phyloP scores from a whole-genome alignment of 225 moss, liverwort and hornwort genomes.

The Pseudisothecium myosuroides region DNA sequence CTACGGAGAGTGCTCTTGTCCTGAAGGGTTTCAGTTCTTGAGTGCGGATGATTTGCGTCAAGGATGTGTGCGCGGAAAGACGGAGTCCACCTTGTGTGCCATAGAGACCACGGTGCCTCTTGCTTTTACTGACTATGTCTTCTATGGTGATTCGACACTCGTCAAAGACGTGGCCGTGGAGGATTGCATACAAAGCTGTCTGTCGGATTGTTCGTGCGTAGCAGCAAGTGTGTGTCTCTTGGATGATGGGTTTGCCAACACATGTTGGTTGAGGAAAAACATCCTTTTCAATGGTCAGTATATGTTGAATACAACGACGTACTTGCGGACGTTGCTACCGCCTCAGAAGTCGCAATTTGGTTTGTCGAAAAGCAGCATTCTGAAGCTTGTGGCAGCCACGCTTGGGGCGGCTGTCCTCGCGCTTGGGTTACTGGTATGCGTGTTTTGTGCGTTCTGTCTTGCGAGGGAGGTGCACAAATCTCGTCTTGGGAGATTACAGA shows the following conservation, averaged over 20 bases:
- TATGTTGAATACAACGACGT: background rate
- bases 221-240: background rate
- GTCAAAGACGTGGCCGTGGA: background rate
- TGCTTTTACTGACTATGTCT: background rate
- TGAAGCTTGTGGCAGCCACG: background rate
- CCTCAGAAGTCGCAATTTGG: background rate
- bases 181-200: background rate
- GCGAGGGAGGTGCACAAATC: background rate
- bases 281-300: background rate
- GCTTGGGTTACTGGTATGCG: background rate
- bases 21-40: background rate
- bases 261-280: background rate
- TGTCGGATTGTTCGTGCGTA: background rate
- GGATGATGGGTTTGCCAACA: background rate
- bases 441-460: background rate
- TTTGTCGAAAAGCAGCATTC: background rate
- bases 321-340: background rate
- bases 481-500: background rate
- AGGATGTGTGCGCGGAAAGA: background rate
- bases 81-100: background rate
- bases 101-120: background rate
- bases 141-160: background rate
- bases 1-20: background rate
- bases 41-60: background rate
- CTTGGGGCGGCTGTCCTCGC: background rate